phyloP scores from a whole-genome alignment of 495 filamentous ascomycete species.

The Cercophora scortea region DNA sequence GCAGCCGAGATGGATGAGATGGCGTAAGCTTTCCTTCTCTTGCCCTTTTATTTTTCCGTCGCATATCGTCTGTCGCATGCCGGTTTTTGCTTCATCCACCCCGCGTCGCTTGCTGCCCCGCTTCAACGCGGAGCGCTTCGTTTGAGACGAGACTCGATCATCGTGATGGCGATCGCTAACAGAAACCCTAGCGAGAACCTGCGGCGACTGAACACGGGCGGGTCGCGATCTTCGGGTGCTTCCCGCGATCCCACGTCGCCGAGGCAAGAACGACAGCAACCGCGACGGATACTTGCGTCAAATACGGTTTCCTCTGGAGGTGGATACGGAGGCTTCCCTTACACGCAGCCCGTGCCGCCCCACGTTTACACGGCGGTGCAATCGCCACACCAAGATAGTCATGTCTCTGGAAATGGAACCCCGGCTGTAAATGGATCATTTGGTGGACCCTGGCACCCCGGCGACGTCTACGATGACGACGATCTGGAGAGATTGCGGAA shows the following conservation, averaged over 20 bases:
- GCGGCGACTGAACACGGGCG: conserved; percentile 4
- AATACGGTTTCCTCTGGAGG: too few species aligned
- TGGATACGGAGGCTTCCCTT: too few species aligned
- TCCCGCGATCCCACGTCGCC: background rate
- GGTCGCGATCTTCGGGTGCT: background rate
- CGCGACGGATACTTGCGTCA: background rate
- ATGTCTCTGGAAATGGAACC: too few species aligned
- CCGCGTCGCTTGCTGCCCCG: too few species aligned
- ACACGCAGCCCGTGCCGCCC: too few species aligned
- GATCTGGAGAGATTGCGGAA: background rate
- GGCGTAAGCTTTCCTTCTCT: conserved; percentile 7
- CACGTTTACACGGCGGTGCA: too few species aligned
- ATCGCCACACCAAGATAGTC: too few species aligned
- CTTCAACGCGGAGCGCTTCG: too few species aligned
- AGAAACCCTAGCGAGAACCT: background rate
- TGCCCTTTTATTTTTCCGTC: too few species aligned
- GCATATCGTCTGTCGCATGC: too few species aligned
- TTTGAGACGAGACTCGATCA: too few species aligned
- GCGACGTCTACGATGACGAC: background rate
- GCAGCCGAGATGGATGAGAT: conserved; percentile 11
- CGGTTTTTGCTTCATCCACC: too few species aligned
- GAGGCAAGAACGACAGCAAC: background rate
- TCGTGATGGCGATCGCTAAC: background rate
- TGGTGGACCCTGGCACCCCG: background rate
- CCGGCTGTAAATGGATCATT: background rate